Percentiles rank a stretch among this genome's conserved stretches.
Evolutionary conservation across 345 rosid genomes (phyloP).

Genomic region (Eucalyptus tenuipes): DNA sequence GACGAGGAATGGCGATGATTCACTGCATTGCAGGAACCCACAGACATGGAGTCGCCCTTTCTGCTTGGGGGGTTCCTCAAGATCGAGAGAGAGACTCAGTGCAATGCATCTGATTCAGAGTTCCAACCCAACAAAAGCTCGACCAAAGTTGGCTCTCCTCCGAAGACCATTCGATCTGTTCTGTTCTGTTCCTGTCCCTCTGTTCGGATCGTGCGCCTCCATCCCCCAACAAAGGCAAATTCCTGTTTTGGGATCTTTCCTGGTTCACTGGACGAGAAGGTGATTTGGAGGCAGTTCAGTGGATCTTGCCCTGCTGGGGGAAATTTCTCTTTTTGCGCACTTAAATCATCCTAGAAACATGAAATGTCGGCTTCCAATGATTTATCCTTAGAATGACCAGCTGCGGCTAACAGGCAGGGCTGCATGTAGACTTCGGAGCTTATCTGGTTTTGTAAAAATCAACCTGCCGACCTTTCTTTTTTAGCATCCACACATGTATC

Average conservation of each 20-base stretch:
- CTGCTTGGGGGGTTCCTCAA: not conserved
- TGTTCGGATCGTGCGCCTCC: not conserved
- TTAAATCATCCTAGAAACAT: not conserved
- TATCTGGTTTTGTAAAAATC: not conserved
- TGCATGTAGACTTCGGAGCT: not conserved
- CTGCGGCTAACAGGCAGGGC: not conserved
- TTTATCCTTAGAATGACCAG: not conserved
- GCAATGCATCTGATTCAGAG: not conserved
- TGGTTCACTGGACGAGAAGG: not conserved
- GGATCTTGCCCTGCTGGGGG: not conserved
- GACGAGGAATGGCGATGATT: not conserved
- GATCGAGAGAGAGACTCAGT: not conserved
- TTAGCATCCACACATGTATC: not conserved
- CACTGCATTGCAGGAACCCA: not conserved
- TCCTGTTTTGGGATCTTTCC: not conserved
- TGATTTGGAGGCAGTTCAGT: not conserved
- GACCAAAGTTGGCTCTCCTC: not conserved
- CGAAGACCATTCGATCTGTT: not conserved
- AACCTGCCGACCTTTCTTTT: not conserved
- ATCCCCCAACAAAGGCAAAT: not conserved
- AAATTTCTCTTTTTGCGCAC: not conserved
- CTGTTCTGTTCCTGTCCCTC: not conserved
- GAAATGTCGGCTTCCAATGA: not conserved
- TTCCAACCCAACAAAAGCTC: not conserved
- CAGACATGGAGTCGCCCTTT: not conserved